Evolutionary conservation across 768 basidiomycete genomes (phyloP).

Genomic region (Phylloporus sp.): DNA sequence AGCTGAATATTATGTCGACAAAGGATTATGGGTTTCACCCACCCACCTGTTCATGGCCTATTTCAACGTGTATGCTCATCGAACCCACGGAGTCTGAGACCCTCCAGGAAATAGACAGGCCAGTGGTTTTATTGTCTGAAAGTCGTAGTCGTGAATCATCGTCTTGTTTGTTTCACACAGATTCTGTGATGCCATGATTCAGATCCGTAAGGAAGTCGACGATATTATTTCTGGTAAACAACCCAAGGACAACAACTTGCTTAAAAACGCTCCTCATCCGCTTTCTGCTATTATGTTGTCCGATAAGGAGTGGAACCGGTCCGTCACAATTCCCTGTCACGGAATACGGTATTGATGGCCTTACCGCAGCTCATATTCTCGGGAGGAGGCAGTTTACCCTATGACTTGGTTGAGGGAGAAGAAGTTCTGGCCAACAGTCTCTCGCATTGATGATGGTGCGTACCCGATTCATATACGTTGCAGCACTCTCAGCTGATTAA

Average conservation of each 20-base stretch:
- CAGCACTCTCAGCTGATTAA: conserved; percentile 2
- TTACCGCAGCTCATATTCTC: conserved; percentile 74
- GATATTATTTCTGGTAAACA: conserved; percentile 85
- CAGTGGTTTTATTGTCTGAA: conserved; percentile 7
- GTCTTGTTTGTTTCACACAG: conserved; percentile 33
- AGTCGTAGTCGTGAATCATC: not conserved
- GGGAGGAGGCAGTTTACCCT: conserved; percentile 89
- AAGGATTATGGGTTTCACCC: conserved; percentile 94
- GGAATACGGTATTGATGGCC: conserved; percentile 5
- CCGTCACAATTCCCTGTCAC: conserved; percentile 16
- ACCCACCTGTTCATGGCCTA: conserved; percentile 98
- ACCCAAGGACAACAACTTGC: conserved; percentile 84
- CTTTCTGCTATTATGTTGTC: conserved; percentile 66
- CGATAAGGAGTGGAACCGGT: conserved; percentile 86
- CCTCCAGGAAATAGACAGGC: conserved; percentile 89
- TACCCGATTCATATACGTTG: conserved; percentile 1
- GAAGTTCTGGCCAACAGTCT: conserved; percentile 97
- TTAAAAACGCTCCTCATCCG: conserved; percentile 94
- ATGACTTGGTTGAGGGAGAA: conserved; percentile 74
- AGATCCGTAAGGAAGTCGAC: conserved; percentile 88
- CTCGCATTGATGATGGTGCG: conserved; percentile 90
- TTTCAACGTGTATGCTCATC: conserved; percentile 94
- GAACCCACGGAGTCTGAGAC: conserved; percentile 98
- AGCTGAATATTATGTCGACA: not conserved
- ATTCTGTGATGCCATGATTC: conserved; percentile 98